Evolutionary conservation across 768 basidiomycete genomes (phyloP).

Genomic region (Mrakia hoshinonis): DNA sequence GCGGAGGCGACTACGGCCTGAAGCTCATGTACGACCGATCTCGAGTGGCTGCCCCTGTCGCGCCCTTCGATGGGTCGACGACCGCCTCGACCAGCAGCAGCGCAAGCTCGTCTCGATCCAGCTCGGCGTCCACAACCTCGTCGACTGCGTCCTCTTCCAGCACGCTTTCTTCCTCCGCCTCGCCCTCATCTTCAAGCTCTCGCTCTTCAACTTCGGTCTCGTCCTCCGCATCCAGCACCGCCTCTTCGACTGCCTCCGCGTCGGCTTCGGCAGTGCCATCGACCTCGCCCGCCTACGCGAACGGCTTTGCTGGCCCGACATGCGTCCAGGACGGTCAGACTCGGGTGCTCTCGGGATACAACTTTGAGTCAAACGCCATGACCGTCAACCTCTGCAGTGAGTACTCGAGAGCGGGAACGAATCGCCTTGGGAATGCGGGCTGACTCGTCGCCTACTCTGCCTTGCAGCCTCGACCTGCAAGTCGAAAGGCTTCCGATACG

Average conservation of each 20-base stretch:
- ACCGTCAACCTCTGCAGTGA: not conserved
- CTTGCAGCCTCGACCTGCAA: not conserved
- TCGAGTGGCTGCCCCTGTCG: not conserved
- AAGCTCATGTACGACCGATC: conserved; percentile 3
- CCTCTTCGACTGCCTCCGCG: not conserved
- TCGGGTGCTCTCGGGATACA: not conserved
- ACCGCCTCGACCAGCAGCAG: not conserved
- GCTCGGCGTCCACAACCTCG: conserved; percentile 43
- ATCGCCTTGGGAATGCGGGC: not conserved
- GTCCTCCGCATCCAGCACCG: not conserved
- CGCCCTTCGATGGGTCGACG: not conserved
- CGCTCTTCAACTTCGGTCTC: not conserved
- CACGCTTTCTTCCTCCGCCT: conserved; percentile 34
- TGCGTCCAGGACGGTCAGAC: not conserved
- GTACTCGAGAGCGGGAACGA: not conserved
- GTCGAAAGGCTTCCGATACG: not conserved
- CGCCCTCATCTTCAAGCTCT: not conserved
- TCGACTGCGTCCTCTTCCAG: conserved; percentile 39
- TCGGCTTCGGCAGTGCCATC: not conserved
- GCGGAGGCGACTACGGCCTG: not conserved
- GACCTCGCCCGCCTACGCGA: not conserved
- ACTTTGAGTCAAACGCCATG: not conserved
- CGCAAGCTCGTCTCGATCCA: conserved; percentile 11
- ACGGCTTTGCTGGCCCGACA: not conserved
- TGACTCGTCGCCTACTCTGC: not conserved